Evolutionary conservation across 2,329 filamentous ascomycete genomes (phyloP).

Genomic region (Beauveria sp.): DNA sequence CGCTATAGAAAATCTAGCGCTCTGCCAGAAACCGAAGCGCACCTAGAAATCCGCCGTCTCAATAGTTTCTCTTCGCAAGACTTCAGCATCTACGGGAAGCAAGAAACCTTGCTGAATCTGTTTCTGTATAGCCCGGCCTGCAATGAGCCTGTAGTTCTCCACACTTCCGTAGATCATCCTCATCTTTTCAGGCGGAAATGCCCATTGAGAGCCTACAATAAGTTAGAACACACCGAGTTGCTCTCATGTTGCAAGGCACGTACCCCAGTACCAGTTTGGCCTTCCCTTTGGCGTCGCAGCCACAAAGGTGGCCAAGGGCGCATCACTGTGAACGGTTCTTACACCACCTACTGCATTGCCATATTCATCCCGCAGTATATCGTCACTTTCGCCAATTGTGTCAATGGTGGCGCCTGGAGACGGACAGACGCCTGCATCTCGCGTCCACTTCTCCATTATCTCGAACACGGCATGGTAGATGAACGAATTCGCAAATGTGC

Average conservation of each 20-base stretch:
- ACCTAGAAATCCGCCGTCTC: not conserved
- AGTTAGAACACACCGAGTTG: not conserved
- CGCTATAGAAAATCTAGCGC: not conserved
- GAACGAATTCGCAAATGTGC: constrained; percentile 15
- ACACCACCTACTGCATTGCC: constrained; percentile 15
- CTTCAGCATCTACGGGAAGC: not conserved
- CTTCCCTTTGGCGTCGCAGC: constrained; percentile 16
- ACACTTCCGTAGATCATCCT: not conserved
- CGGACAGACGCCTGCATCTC: not conserved
- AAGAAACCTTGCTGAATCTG: not conserved
- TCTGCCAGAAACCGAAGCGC: not conserved
- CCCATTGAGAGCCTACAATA: not conserved
- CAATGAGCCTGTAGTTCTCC: not conserved
- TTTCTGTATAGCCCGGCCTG: not conserved
- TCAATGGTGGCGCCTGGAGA: not conserved
- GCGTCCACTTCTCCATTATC: constrained; percentile 11
- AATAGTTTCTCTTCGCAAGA: not conserved
- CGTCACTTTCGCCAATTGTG: constrained; percentile 5
- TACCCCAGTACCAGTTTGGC: constrained; percentile 16
- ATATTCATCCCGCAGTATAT: constrained; percentile 14
- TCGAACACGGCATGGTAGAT: constrained; percentile 17
- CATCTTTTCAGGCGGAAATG: not conserved
- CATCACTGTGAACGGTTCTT: constrained; percentile 13
- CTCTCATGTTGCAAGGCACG: not conserved
- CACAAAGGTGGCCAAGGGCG: constrained; percentile 12